Conservation (phyloP, 768 basidiomycete genomes). For the Agrocybe praecox region DNA sequence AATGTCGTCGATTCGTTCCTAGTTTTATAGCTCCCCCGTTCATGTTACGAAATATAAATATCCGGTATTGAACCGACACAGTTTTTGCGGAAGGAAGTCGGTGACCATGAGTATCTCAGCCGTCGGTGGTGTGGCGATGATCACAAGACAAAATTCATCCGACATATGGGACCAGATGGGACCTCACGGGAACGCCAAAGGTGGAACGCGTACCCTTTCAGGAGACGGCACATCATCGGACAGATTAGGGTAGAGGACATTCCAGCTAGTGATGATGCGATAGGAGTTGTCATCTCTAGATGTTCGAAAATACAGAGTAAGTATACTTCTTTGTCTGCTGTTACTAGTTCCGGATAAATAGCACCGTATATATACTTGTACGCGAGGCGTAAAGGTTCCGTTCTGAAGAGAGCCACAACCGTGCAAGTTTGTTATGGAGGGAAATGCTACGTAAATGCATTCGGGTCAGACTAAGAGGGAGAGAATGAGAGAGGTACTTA, state of each 20-base stretch:
- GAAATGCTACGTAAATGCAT: too few relatives aligned
- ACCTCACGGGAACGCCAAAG: slow-evolving; percentile 1
- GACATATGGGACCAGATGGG: slow-evolving; percentile 3
- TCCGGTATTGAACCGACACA: slow-evolving; percentile 39
- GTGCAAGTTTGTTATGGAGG: too few relatives aligned
- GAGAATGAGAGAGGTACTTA: too few relatives aligned
- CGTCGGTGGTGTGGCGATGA: slow-evolving; percentile 11
- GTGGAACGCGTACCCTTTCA: neutral
- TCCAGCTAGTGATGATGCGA: neutral
- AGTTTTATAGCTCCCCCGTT: slow-evolving; percentile 22
- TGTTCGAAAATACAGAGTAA: slow-evolving; percentile 1
- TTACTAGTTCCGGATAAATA: slow-evolving; percentile 15
- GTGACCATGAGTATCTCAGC: slow-evolving; percentile 12
- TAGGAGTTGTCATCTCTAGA: neutral
- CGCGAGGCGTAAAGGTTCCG: too few relatives aligned
- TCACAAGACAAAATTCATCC: slow-evolving; percentile 34
- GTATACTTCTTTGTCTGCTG: neutral
- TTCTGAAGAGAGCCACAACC: too few relatives aligned
- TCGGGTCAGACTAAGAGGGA: too few relatives aligned
- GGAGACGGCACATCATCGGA: slow-evolving; percentile 21
- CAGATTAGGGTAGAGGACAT: slow-evolving; percentile 1
- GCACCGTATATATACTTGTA: neutral
- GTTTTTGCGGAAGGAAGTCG: slow-evolving; percentile 28
- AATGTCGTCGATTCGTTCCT: neutral
- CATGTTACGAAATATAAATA: slow-evolving; percentile 22